Evolutionary conservation across 345 rosid species (phyloP).

Genomic region (Populus alba): DNA sequence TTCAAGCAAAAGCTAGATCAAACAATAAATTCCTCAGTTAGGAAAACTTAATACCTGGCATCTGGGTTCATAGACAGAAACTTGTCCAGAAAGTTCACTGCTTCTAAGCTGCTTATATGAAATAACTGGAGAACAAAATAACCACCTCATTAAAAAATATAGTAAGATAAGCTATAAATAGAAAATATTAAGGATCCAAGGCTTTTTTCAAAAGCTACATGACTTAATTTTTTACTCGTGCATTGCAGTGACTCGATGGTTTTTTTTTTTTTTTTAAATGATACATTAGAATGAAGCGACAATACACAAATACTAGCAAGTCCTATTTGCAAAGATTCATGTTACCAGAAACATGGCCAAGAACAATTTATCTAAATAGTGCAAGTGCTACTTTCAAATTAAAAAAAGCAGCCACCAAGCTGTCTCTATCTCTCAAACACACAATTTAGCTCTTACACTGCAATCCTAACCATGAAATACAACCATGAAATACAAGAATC

Average conservation of each 20-base stretch:
- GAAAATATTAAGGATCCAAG: background rate
- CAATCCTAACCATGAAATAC: background rate
- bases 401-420: background rate
- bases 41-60: constrained; percentile 46
- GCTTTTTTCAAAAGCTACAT: background rate
- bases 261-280: background rate
- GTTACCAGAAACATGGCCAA: background rate
- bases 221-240: background rate
- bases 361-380: background rate
- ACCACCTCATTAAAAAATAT: constrained; percentile 1
- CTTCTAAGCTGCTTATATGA: constrained; percentile 73
- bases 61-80: constrained; percentile 87
- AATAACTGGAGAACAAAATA: constrained; percentile 52
- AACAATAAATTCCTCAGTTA: background rate
- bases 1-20: background rate
- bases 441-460: background rate
- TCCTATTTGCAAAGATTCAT: background rate
- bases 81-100: constrained; percentile 70
- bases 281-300: background rate
- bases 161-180: background rate
- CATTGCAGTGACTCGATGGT: background rate
- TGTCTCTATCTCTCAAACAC: background rate
- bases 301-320: background rate
- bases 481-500: background rate
- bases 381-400: background rate